Conservation (phyloP, 768 basidiomycete species). For the Phanerochaete carnosa region DNA sequence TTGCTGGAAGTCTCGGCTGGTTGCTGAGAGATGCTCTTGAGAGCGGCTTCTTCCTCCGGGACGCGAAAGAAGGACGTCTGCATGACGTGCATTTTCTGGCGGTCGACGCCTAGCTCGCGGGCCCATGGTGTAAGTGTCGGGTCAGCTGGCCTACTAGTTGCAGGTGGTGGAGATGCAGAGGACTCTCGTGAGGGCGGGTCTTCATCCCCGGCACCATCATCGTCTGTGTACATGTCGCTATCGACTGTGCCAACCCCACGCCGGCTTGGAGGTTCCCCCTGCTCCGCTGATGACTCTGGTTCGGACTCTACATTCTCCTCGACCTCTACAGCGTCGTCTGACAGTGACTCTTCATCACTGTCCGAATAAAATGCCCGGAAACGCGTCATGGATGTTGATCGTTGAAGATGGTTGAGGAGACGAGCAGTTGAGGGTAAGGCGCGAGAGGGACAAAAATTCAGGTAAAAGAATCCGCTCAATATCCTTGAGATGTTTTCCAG, state of each 20-base stretch:
- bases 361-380: constrained; percentile 66
- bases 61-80: constrained; percentile 82
- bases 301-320: constrained; percentile 26
- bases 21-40: constrained; percentile 50
- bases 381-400: constrained; percentile 54
- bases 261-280: neutral
- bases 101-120: constrained; percentile 71
- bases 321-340: constrained; percentile 23
- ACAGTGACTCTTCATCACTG: constrained; percentile 48
- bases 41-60: constrained; percentile 68
- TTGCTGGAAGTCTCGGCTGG: neutral
- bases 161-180: constrained; percentile 12
- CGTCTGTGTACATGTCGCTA: constrained; percentile 4
- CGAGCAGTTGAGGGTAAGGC: neutral
- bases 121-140: constrained; percentile 67
- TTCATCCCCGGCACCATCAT: constrained; percentile 3
- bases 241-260: neutral
- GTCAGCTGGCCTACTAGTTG: constrained; percentile 28
- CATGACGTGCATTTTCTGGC: constrained; percentile 91
- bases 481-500: neutral
- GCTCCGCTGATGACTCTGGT: constrained; percentile 20
- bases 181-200: constrained; percentile 15
- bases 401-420: neutral
- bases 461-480: neutral
- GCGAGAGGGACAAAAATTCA: neutral